Percentiles rank a stretch among this genome's conserved stretches.
phyloP scores from a whole-genome alignment of 345 rosid species.

The Eucalyptus polyanthemos region DNA sequence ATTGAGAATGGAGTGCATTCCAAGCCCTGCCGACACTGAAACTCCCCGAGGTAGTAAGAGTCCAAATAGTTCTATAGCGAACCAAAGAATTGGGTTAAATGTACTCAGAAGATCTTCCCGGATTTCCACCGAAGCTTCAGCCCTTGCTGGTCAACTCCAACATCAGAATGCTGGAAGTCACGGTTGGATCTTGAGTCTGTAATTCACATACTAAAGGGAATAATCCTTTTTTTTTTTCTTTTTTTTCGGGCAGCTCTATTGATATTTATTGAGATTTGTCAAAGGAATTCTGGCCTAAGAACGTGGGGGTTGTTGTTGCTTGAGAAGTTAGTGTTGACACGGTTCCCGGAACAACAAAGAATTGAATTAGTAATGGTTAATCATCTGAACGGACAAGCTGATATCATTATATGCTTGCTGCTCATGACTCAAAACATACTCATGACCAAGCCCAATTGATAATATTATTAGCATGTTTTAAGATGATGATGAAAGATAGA shows the following conservation, averaged over 20 bases:
- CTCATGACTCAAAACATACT: background rate
- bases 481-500: background rate
- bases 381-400: background rate
- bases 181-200: background rate
- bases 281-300: background rate
- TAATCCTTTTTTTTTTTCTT: accelerated
- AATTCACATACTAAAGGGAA: background rate
- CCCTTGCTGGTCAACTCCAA: background rate
- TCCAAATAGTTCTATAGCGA: background rate
- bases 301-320: background rate
- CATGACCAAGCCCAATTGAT: background rate
- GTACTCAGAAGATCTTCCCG: background rate
- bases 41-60: background rate
- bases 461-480: background rate
- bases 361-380: background rate
- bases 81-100: background rate
- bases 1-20: background rate
- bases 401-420: background rate
- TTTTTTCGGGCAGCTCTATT: background rate
- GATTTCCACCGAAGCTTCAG: background rate
- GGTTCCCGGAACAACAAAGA: background rate
- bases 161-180: background rate
- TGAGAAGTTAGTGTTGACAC: background rate
- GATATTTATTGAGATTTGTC: background rate
- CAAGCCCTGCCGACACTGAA: background rate